Evolutionary conservation across 1,284 basidiomycete genomes (phyloP).

Genomic region (Moesziomyces antarcticus): DNA sequence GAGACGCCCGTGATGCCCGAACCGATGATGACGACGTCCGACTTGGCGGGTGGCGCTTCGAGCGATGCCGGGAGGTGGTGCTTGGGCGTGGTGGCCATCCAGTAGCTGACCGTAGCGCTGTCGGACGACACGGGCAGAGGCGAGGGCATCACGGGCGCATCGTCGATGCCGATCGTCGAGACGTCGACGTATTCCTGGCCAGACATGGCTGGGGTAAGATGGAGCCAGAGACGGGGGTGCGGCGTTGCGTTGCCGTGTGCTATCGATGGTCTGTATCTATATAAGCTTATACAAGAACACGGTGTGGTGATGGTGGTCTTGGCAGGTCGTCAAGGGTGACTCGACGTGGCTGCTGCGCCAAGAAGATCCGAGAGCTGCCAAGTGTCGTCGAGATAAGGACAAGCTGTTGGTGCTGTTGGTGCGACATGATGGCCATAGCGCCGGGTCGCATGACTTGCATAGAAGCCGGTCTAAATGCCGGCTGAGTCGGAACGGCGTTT

Average conservation of each 20-base stretch:
- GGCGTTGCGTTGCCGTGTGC: neutral
- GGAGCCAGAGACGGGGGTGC: neutral
- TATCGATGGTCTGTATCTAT: neutral
- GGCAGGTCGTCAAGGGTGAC: too few relatives aligned
- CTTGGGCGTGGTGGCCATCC: conserved; percentile 29
- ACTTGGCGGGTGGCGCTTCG: neutral
- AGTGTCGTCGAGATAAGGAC: too few relatives aligned
- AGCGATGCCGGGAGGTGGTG: conserved; percentile 6
- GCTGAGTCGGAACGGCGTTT: too few relatives aligned
- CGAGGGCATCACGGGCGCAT: conserved; percentile 7
- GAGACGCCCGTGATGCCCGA: conserved; percentile 52
- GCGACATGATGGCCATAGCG: too few relatives aligned
- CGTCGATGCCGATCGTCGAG: conserved; percentile 42
- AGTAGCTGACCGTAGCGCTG: conserved; percentile 41
- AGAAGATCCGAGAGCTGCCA: too few relatives aligned
- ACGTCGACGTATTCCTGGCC: conserved; percentile 27
- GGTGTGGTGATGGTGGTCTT: too few relatives aligned
- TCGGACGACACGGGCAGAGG: conserved; percentile 16
- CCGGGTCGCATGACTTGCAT: too few relatives aligned
- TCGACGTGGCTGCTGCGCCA: too few relatives aligned
- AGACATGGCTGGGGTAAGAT: neutral
- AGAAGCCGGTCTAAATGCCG: too few relatives aligned
- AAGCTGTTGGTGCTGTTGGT: too few relatives aligned
- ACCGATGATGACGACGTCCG: conserved; percentile 45
- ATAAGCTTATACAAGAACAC: neutral